A percentile compares a stretch with the other conserved stretches of the same genome.
These are phyloP conservation scores for Dictyostelium firmibasis DNA, from an alignment of 78 protist genomes.

Conservation along the genomic window DNA sequence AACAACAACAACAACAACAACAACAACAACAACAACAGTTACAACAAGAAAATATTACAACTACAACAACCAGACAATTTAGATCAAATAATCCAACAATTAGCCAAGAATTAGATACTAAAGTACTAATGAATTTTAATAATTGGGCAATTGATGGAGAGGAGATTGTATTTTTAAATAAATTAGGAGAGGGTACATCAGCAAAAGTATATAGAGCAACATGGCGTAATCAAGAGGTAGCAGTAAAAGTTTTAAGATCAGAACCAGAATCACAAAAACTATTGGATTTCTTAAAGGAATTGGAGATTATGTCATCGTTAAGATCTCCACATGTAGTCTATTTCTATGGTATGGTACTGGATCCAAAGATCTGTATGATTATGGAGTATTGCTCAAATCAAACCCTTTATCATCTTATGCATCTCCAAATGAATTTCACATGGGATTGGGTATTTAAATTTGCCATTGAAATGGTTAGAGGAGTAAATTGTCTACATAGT, in stretches of 20 bases:
- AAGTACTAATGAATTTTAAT: conserved; percentile 39
- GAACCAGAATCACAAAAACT: conserved; percentile 68
- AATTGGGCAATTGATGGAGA: conserved; percentile 80
- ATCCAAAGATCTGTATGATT: conserved; percentile 76
- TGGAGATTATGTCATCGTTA: conserved; percentile 77
- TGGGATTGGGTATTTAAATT: conserved; percentile 83
- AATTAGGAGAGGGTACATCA: conserved; percentile 77
- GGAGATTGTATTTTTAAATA: conserved; percentile 39
- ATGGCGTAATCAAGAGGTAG: conserved; percentile 83
- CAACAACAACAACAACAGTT: not conserved
- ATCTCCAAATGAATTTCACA: conserved; percentile 48
- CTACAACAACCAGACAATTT: not conserved
- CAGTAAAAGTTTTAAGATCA: conserved; percentile 67
- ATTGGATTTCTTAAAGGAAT: conserved; percentile 71
- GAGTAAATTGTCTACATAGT: conserved; percentile 71
- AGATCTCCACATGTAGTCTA: conserved; percentile 80
- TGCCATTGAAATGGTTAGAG: conserved; percentile 57
- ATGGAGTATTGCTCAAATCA: conserved; percentile 80
- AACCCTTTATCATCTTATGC: conserved; percentile 73
- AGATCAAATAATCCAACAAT: conserved; percentile 4
- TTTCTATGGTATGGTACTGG: conserved; percentile 83
- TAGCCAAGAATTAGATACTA: conserved; percentile 34
- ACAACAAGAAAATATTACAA: not conserved
- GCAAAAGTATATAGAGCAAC: conserved; percentile 81
- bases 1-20: not conserved